A percentile compares a stretch with the other conserved stretches of the same genome.
Conservation (phyloP, 2,329 filamentous ascomycete species). For the Dactylellina cionopaga region DNA sequence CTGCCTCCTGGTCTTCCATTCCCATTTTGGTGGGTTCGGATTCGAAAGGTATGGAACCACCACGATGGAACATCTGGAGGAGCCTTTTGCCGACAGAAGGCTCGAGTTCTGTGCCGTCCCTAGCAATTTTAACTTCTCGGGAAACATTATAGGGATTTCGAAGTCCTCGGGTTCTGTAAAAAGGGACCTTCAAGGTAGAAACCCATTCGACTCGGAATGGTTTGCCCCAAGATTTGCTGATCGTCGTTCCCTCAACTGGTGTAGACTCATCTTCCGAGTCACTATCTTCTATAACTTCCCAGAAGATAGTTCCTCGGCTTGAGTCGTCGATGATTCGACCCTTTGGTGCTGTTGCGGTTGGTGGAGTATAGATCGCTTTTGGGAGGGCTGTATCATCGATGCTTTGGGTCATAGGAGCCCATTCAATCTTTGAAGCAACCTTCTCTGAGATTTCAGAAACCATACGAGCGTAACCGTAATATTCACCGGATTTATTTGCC, state of each 20-base stretch:
- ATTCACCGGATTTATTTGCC: constrained; percentile 96
- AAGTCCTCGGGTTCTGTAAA: constrained; percentile 85
- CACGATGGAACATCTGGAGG: constrained; percentile 79
- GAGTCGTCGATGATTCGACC: constrained; percentile 93
- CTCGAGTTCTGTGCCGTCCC: constrained; percentile 93
- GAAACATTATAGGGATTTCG: constrained; percentile 96
- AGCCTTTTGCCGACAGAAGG: constrained; percentile 80
- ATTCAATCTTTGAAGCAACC: constrained; percentile 73
- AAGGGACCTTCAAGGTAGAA: constrained; percentile 82
- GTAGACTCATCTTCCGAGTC: constrained; percentile 65
- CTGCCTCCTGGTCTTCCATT: constrained; percentile 2
- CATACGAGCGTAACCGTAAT: constrained; percentile 96
- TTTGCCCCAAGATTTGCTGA: constrained; percentile 80
- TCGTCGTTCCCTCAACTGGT: constrained; percentile 58
- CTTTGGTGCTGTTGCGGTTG: constrained; percentile 79
- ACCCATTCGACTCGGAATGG: constrained; percentile 93
- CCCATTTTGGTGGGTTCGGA: constrained; percentile 11
- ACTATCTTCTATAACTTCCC: constrained; percentile 77
- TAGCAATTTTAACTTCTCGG: constrained; percentile 92
- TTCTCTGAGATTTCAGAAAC: constrained; percentile 82
- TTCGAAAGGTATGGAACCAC: constrained; percentile 47
- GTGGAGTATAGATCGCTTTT: constrained; percentile 80
- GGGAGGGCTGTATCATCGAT: constrained; percentile 71
- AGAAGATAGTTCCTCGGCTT: constrained; percentile 93
- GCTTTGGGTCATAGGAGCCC: constrained; percentile 72